Evolutionary conservation across 148 eudicot genomes (phyloP), one percentile per base, ranked within the genome.

Genomic region (Spergularia marina): DNA sequence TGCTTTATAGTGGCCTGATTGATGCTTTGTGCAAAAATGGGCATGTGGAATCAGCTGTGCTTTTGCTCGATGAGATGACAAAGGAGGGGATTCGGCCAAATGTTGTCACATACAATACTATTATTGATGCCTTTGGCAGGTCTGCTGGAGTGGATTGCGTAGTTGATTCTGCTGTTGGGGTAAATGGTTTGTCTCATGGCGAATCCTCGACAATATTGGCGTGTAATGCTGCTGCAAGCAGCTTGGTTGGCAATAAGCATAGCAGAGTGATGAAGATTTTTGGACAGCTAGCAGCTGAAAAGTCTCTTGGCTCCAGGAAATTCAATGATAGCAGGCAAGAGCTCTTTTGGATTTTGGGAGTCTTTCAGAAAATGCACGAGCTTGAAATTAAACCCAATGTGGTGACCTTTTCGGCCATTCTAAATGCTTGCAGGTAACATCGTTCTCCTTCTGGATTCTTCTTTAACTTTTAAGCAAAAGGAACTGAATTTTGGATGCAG

Each of bases 1-100:
- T 94, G 68, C 94, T 94, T 58, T 94, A 94, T 39, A 94, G 98
- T 78, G 89, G 91, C 53, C 87, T 94, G 57, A 91, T 94, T 71
- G 98, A 94, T 80, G 83, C 98, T 40, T 77, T 94, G 83, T 94
- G 98, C 81, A 94, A 94, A 79, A 92, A 87, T 61, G 98, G 98
- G 73, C 74, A 89, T 10, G 92, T 94, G 57, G 91, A 87, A 71
- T 94, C 96, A 18, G 92, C 91, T 56, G 90, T 85, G 17, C 80
- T 86, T 53, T 85, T 92, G 83, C 92, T 94, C 6, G 89, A 91
- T 77, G 96, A 94, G 88, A 94, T 94, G 98, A 94, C 90, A 40
- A 85, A 87, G 80, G 89, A 87, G 79, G 98, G 98, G 66, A 94
- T 94, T 61, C 84, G 84, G 53, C 97, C 98, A 12, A 94, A 94